phyloP scores from a whole-genome alignment of 805 yeast species.

The Wickerhamiella brachini region DNA sequence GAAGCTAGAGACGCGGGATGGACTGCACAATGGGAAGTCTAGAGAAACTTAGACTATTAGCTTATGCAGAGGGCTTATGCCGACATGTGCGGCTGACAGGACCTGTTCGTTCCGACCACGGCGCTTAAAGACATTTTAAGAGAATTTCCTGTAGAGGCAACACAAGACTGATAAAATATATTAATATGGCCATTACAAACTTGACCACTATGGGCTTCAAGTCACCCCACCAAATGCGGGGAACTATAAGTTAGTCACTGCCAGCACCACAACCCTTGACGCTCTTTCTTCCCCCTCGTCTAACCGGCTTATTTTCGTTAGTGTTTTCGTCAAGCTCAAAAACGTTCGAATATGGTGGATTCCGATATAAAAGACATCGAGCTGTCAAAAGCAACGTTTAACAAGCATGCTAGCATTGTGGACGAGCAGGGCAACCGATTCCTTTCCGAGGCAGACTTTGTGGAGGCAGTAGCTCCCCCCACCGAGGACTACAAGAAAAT shows the following conservation, averaged over 20 bases:
- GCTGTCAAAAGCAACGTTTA: slow-evolving; percentile 10
- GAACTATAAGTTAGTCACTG: background rate
- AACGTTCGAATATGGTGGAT: background rate
- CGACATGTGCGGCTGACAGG: no score
- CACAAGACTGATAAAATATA: no score
- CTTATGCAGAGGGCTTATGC: no score
- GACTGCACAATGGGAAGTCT: no score
- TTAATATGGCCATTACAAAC: background rate
- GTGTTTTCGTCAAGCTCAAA: background rate
- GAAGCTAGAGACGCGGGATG: no score
- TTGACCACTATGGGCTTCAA: no score
- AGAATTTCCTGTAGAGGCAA: no score
- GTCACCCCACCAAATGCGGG: background rate
- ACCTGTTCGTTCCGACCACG: no score
- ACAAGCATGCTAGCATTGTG: slow-evolving; percentile 13
- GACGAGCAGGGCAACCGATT: slow-evolving; percentile 22
- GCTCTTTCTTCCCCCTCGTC: background rate
- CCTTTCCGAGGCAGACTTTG: slow-evolving; percentile 30
- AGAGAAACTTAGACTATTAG: no score
- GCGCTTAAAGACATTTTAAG: no score
- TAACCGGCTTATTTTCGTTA: background rate
- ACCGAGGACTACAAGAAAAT: slow-evolving; percentile 37
- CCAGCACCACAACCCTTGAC: background rate
- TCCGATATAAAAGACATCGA: background rate
- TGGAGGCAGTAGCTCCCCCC: slow-evolving; percentile 31